These are phyloP conservation scores for Cyclanthera cordifolia DNA, from an alignment of 306 rosid species.

Conservation along the genomic window DNA sequence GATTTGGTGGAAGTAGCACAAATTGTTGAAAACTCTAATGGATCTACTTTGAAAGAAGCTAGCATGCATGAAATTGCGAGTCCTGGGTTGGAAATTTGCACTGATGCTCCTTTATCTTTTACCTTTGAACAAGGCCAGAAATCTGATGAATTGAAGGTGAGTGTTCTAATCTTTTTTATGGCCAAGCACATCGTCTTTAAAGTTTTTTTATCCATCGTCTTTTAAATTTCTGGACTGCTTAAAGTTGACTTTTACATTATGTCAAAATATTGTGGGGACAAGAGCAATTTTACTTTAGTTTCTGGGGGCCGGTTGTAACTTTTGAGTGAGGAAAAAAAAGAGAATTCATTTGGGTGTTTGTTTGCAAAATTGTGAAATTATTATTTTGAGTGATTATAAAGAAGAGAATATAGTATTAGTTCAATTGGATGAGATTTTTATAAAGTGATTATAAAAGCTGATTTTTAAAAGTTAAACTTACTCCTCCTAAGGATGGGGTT, in stretches of 20 bases:
- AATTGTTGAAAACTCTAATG: constrained; percentile 25
- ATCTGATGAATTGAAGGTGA: constrained; percentile 34
- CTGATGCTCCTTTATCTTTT: constrained; percentile 23
- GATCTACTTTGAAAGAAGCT: constrained; percentile 19
- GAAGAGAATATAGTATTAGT: too few species aligned
- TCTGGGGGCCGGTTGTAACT: constrained; percentile 9
- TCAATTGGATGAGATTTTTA: too few species aligned
- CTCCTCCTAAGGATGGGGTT: not conserved
- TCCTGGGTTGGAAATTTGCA: constrained; percentile 20
- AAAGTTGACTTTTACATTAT: constrained; percentile 3
- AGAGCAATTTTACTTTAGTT: constrained; percentile 1
- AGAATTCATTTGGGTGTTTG: not conserved
- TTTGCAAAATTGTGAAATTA: too few species aligned
- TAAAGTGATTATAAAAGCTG: too few species aligned
- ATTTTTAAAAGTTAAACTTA: too few species aligned
- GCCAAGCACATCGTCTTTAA: not conserved
- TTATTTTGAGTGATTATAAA: too few species aligned
- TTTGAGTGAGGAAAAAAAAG: constrained; percentile 1
- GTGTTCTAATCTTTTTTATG: not conserved
- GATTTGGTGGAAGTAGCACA: constrained; percentile 23
- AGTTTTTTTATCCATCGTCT: not conserved
- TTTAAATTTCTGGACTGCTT: constrained; percentile 1
- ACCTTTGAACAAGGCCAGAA: constrained; percentile 30
- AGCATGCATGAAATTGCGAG: constrained; percentile 17
- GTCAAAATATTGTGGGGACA: not conserved